A percentile compares a stretch with the other conserved stretches of the same genome.
These are phyloP conservation scores for Trichophyton simii DNA, from an alignment of 2,329 filamentous ascomycete species.

Conservation along the genomic window DNA sequence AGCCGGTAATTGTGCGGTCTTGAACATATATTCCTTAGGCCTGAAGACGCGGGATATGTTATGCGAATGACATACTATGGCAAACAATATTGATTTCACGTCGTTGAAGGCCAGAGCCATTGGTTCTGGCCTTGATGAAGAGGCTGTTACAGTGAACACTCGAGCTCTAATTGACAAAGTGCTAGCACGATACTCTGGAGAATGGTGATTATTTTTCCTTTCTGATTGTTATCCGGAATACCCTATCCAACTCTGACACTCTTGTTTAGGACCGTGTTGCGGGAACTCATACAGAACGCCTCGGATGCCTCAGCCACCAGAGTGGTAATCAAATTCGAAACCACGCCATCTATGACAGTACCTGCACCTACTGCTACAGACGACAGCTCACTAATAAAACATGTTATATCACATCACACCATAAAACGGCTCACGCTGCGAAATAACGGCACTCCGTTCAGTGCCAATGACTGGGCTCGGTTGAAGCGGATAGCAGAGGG, in stretches of 20 bases:
- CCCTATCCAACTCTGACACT: not conserved
- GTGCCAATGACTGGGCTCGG: conserved; percentile 79
- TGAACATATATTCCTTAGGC: not conserved
- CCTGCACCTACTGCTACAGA: conserved; percentile 55
- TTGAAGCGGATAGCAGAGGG: conserved; percentile 97
- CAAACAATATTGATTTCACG: conserved; percentile 48
- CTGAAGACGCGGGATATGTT: not conserved
- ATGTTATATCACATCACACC: conserved; percentile 73
- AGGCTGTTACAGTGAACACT: conserved; percentile 96
- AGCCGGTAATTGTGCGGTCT: not conserved
- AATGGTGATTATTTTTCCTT: conserved; percentile 55
- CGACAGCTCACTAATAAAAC: conserved; percentile 62
- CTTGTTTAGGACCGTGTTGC: conserved; percentile 46
- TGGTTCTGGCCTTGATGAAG: conserved; percentile 75
- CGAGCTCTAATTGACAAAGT: conserved; percentile 96
- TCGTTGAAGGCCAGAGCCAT: conserved; percentile 77
- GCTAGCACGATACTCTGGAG: conserved; percentile 86
- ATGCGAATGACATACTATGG: conserved; percentile 6
- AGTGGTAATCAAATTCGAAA: conserved; percentile 87
- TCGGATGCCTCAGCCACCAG: conserved; percentile 86
- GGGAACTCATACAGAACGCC: conserved; percentile 97
- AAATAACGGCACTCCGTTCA: conserved; percentile 83
- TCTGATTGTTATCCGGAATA: not conserved
- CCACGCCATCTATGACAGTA: conserved; percentile 65
- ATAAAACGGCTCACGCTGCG: conserved; percentile 76